These are phyloP conservation scores for Yamadazyma insecticola DNA, from an alignment of 805 yeast species.

Conservation along the genomic window DNA sequence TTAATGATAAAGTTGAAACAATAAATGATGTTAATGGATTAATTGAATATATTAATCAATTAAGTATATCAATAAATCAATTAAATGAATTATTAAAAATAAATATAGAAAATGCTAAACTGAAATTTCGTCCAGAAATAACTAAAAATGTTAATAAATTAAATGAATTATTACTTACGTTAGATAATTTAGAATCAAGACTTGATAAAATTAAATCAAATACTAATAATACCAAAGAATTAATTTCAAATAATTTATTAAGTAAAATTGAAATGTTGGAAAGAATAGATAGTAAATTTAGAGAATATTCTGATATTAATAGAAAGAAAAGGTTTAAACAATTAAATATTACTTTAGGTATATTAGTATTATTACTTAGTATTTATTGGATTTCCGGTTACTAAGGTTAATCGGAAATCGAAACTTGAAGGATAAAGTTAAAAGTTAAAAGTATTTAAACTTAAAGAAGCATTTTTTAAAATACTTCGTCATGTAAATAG, in stretches of 20 bases:
- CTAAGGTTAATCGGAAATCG: too few species aligned
- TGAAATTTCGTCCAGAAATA: constrained; percentile 21
- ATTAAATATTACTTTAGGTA: constrained; percentile 13
- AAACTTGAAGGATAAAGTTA: too few species aligned
- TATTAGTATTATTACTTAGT: constrained; percentile 7
- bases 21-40: constrained; percentile 14
- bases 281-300: constrained; percentile 22
- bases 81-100: constrained; percentile 18
- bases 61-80: constrained; percentile 15
- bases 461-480: constrained; percentile 4
- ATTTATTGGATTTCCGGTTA: too few species aligned
- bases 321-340: constrained; percentile 27
- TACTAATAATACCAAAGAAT: constrained; percentile 21
- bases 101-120: constrained; percentile 11
- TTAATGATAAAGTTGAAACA: constrained; percentile 2
- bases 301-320: constrained; percentile 19
- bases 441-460: too few species aligned
- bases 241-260: constrained; percentile 21
- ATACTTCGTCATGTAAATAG: background rate
- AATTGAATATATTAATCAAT: constrained; percentile 12
- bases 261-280: constrained; percentile 30
- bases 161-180: constrained; percentile 20
- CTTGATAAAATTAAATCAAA: constrained; percentile 18
- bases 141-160: constrained; percentile 23
- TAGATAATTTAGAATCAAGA: constrained; percentile 22